Evolutionary conservation across 2,329 filamentous ascomycete species (phyloP), one percentile per base, ranked within the genome.

Genomic region (Fusarium bulbicola): DNA sequence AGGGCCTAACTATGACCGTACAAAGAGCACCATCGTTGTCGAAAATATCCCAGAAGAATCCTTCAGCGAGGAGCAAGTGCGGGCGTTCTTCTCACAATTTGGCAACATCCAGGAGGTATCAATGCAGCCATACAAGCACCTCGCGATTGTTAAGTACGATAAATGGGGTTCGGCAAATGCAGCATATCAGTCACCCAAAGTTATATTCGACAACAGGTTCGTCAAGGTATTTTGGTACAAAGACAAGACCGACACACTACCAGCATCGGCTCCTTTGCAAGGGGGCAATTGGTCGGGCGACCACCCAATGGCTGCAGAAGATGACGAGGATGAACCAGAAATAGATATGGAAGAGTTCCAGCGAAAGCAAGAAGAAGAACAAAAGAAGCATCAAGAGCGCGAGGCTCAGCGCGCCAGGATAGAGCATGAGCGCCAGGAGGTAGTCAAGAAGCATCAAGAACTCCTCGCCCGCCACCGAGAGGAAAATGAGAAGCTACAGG

Each of bases 161-260:
- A 86, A 86, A 46, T 92, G 91, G 87, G 86, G 86, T 12, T 83
- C 89, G 20, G 93, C 93, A 20, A 89, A 90, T 66, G 87, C 88
- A 21, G 93, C 93, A 5, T 94, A 93, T 79, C 87, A 88, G 52
- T 95, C 92, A 14, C 93, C 93, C 0, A 94, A 94, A 78, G 91
- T 91, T 52, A 91, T 96, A 49, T 96, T 95, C 78, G 92, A 95
- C 76, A 96, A 95, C 75, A 87, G 93, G 16, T 96, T 96, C 75
- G 93, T 96, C 54, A 95, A 94, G 76, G 92, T 95, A 0, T 95
- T 92, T 76, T 95, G 93, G 93, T 87, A 90, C 78, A 92, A 90
- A 74, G 86, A 88, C 11, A 86, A 87, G 32, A 81, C 82, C 21
- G 83, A 85, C 24, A 57, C 52, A 8, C 20, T 74, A 46, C 77